Conservation (phyloP, 2,329 filamentous ascomycete species). For the Neofusicoccum parvum region DNA sequence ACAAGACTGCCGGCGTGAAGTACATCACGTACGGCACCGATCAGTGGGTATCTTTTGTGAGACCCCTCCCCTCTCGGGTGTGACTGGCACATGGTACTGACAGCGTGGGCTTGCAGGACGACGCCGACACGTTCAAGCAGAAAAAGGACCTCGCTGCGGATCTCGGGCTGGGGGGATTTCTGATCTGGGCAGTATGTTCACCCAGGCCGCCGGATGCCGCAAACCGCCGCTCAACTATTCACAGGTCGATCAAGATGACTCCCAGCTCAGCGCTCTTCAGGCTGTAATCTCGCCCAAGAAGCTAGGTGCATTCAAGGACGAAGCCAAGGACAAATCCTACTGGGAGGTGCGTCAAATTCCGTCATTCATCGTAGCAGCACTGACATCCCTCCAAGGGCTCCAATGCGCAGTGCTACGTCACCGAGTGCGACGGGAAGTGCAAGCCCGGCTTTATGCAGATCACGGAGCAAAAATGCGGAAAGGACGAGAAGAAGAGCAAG, state of each 20-base stretch:
- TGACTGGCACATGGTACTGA: too few species aligned
- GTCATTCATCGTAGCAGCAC: too few species aligned
- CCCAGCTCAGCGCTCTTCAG: not conserved
- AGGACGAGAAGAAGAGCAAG: constrained; percentile 23
- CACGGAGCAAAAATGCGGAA: constrained; percentile 33
- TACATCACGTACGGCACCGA: constrained; percentile 35
- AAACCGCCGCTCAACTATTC: too few species aligned
- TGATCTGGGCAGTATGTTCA: not conserved
- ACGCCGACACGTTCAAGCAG: constrained; percentile 36
- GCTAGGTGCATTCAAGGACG: constrained; percentile 7
- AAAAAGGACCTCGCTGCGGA: constrained; percentile 38
- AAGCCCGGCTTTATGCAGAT: constrained; percentile 33
- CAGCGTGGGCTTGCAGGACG: constrained; percentile 34
- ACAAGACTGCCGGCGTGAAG: constrained; percentile 37
- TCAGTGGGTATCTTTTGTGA: constrained; percentile 40
- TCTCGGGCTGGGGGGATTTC: constrained; percentile 34
- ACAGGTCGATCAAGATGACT: not conserved
- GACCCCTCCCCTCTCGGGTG: too few species aligned
- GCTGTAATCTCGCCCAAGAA: not conserved
- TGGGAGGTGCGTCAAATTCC: constrained; percentile 17
- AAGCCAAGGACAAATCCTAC: constrained; percentile 19
- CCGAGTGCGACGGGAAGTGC: constrained; percentile 33
- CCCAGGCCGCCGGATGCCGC: too few species aligned
- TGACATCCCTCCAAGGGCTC: not conserved
- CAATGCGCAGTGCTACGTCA: constrained; percentile 32